Evolutionary conservation across 495 filamentous ascomycete species (phyloP).

Genomic region (Penicillium arizonense): DNA sequence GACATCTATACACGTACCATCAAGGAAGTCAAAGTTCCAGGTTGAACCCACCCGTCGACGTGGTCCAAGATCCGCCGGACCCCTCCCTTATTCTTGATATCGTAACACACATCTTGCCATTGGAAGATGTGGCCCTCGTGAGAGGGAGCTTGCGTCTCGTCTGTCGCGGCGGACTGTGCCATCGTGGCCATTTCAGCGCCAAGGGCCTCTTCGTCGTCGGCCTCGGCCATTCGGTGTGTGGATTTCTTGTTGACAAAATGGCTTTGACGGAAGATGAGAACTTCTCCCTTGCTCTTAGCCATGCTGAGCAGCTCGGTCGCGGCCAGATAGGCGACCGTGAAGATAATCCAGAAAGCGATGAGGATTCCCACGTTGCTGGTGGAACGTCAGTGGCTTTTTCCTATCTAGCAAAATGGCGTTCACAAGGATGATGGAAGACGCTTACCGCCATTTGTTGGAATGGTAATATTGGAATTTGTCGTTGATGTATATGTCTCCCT

Average conservation of each 20-base stretch:
- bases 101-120: slow-evolving; percentile 50
- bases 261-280: slow-evolving; percentile 38
- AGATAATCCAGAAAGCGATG: slow-evolving; percentile 55
- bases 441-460: slow-evolving; percentile 57
- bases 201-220: slow-evolving; percentile 3
- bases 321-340: slow-evolving; percentile 38
- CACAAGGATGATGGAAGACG: neutral
- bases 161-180: slow-evolving; percentile 7
- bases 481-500: slow-evolving; percentile 51
- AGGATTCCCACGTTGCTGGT: slow-evolving; percentile 57
- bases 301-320: slow-evolving; percentile 33
- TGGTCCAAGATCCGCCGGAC: slow-evolving; percentile 53
- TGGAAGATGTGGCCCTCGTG: neutral
- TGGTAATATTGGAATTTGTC: slow-evolving; percentile 54
- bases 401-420: neutral
- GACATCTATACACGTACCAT: slow-evolving; percentile 37
- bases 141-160: neutral
- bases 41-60: slow-evolving; percentile 64
- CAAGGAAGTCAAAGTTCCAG: slow-evolving; percentile 62
- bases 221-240: neutral
- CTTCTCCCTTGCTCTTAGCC: slow-evolving; percentile 36
- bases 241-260: slow-evolving; percentile 11
- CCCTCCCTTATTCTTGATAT: slow-evolving; percentile 53
- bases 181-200: slow-evolving; percentile 56
- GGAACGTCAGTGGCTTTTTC: neutral